Evolutionary conservation across 1,284 basidiomycete species (phyloP).

Genomic region (Anthracocystis setariae): DNA sequence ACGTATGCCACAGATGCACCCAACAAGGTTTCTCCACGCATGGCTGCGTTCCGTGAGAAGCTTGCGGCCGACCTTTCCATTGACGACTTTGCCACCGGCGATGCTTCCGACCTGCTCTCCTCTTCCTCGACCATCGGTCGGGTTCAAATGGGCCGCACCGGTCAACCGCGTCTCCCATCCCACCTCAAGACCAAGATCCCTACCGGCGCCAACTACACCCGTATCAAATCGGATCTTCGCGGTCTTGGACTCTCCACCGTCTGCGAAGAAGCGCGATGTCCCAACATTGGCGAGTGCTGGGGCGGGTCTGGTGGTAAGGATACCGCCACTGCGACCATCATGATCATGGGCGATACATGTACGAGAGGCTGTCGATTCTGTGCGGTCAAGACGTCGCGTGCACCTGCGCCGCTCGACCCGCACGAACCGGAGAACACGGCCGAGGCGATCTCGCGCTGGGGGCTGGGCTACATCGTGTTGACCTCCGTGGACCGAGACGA

Average conservation of each 20-base stretch:
- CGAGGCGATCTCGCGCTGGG: constrained; percentile 97
- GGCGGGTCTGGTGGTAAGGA: constrained; percentile 81
- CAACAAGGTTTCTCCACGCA: constrained; percentile 30
- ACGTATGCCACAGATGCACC: constrained; percentile 38
- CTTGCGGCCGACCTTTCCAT: constrained; percentile 55
- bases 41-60: constrained; percentile 52
- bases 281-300: constrained; percentile 99
- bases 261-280: constrained; percentile 98
- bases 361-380: constrained; percentile 98
- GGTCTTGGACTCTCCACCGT: constrained; percentile 93
- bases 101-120: constrained; percentile 22
- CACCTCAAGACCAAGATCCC: constrained; percentile 87
- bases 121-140: constrained; percentile 17
- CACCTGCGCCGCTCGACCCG: constrained; percentile 89
- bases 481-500: constrained; percentile 98
- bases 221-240: constrained; percentile 93
- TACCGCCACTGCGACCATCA: constrained; percentile 84
- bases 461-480: constrained; percentile 95
- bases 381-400: constrained; percentile 90
- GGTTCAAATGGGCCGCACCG: constrained; percentile 56
- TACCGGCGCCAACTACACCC: constrained; percentile 85
- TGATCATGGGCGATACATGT: constrained; percentile 99
- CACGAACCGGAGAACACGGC: constrained; percentile 99
- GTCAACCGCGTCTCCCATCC: constrained; percentile 77
- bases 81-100: constrained; percentile 54